Conservation (phyloP, 331 rosid genomes). For the Acacia pycnantha region DNA sequence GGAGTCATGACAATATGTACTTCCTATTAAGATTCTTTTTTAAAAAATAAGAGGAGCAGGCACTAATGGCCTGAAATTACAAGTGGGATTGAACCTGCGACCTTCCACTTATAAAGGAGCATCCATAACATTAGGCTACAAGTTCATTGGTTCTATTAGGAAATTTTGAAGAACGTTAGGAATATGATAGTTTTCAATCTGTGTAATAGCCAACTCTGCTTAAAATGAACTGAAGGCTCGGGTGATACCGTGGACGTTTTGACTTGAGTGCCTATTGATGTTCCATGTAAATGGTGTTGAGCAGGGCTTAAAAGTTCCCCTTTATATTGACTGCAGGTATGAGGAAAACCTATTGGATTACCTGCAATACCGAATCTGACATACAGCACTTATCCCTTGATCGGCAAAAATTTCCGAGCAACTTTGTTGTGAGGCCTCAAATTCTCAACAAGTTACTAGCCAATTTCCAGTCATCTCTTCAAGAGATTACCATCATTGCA, state of each 20-base stretch:
- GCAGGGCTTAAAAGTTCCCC: slow-evolving; percentile 7
- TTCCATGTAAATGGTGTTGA: not conserved
- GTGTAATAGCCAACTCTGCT: not conserved
- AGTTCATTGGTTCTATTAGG: too few relatives aligned
- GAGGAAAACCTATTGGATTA: slow-evolving; percentile 82
- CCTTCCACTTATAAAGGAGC: too few relatives aligned
- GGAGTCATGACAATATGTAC: not conserved
- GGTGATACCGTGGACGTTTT: not conserved
- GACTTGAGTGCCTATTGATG: not conserved
- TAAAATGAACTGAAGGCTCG: slow-evolving; percentile 1
- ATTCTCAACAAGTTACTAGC: slow-evolving; percentile 84
- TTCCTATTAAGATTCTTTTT: not conserved
- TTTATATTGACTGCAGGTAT: slow-evolving; percentile 58
- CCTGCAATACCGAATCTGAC: slow-evolving; percentile 90
- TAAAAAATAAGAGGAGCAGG: too few relatives aligned
- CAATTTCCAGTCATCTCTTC: slow-evolving; percentile 90
- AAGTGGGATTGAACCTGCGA: too few relatives aligned
- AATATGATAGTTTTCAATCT: not conserved
- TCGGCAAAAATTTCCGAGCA: slow-evolving; percentile 73
- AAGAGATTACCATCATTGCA: slow-evolving; percentile 88
- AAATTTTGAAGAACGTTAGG: not conserved
- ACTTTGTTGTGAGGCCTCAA: slow-evolving; percentile 84
- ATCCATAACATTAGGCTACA: too few relatives aligned
- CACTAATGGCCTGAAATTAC: too few relatives aligned
- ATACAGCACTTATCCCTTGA: slow-evolving; percentile 87